Evolutionary conservation across 192 early-diverging fungal genomes (phyloP).

Genomic region (Gonapodya prolifera): DNA sequence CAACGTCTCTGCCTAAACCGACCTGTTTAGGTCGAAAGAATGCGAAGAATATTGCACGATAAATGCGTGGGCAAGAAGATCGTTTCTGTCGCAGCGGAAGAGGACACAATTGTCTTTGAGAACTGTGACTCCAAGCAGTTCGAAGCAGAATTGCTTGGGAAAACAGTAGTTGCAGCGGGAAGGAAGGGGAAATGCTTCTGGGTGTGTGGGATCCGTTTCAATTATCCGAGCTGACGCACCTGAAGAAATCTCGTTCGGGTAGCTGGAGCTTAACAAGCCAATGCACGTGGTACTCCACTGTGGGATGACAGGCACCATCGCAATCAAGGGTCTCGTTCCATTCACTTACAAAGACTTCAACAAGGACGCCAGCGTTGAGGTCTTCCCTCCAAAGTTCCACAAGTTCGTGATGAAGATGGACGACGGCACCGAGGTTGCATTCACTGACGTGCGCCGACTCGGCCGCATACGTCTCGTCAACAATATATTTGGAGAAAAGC

Average conservation of each 20-base stretch:
- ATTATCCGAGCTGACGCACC: background rate
- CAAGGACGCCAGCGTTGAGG: constrained; percentile 16
- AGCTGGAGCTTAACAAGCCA: constrained; percentile 22
- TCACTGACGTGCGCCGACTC: constrained; percentile 57
- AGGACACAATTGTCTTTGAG: constrained; percentile 36
- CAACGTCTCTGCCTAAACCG: background rate
- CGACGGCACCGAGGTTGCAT: constrained; percentile 22
- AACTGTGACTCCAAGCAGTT: constrained; percentile 19
- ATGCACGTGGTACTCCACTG: constrained; percentile 48
- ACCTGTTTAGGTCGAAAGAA: constrained; percentile 34
- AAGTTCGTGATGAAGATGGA: constrained; percentile 45
- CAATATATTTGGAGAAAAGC: constrained; percentile 26
- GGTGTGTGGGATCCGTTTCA: background rate
- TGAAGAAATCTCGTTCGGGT: background rate
- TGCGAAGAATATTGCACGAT: constrained; percentile 37
- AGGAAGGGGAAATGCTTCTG: constrained; percentile 68
- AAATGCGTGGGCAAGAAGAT: constrained; percentile 37
- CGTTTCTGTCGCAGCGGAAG: constrained; percentile 19
- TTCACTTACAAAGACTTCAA: constrained; percentile 22
- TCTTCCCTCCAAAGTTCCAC: constrained; percentile 57
- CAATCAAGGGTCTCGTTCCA: constrained; percentile 18
- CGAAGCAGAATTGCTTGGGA: constrained; percentile 20
- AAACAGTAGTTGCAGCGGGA: constrained; percentile 43
- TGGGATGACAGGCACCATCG: constrained; percentile 52
- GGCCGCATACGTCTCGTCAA: constrained; percentile 46